Percentiles rank a stretch among this genome's conserved stretches.
Conservation (phyloP, 2,329 filamentous ascomycete species). For the Coniochaeta sp. region DNA sequence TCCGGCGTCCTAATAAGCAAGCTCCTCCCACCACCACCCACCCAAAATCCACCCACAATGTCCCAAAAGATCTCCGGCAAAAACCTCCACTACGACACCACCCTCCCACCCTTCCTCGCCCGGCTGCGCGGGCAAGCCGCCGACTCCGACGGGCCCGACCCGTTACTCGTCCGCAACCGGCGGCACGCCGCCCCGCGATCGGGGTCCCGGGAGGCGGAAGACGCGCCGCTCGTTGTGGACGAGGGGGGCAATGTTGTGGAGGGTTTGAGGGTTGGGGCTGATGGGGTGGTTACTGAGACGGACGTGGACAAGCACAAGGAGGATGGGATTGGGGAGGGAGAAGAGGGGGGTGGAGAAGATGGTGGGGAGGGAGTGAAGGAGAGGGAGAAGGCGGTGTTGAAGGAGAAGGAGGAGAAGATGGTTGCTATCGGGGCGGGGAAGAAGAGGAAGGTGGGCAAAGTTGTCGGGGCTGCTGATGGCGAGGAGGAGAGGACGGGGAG, state of each 20-base stretch:
- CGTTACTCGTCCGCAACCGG: constrained; percentile 41
- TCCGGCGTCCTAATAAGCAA: no score
- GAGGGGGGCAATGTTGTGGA: constrained; percentile 59
- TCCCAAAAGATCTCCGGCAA: constrained; percentile 57
- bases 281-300: constrained; percentile 31
- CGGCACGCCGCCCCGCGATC: constrained; percentile 47
- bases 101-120: constrained; percentile 55
- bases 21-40: neutral
- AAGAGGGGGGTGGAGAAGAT: constrained; percentile 20
- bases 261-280: constrained; percentile 26
- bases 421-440: constrained; percentile 36
- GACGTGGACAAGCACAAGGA: constrained; percentile 20
- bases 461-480: constrained; percentile 23
- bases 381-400: constrained; percentile 48
- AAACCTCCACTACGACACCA: constrained; percentile 58
- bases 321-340: constrained; percentile 26
- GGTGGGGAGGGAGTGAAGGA: constrained; percentile 34
- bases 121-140: constrained; percentile 46
- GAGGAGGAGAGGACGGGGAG: constrained; percentile 6
- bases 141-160: constrained; percentile 43
- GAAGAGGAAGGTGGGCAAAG: constrained; percentile 52
- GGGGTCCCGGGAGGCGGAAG: constrained; percentile 65
- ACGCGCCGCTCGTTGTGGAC: constrained; percentile 68
- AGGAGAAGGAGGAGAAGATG: constrained; percentile 20
- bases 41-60: neutral